A percentile compares a stretch with the other conserved stretches of the same genome.
These are phyloP conservation scores for Neurospora sp. DNA, from an alignment of 2,329 filamentous ascomycete species.

Conservation along the genomic window DNA sequence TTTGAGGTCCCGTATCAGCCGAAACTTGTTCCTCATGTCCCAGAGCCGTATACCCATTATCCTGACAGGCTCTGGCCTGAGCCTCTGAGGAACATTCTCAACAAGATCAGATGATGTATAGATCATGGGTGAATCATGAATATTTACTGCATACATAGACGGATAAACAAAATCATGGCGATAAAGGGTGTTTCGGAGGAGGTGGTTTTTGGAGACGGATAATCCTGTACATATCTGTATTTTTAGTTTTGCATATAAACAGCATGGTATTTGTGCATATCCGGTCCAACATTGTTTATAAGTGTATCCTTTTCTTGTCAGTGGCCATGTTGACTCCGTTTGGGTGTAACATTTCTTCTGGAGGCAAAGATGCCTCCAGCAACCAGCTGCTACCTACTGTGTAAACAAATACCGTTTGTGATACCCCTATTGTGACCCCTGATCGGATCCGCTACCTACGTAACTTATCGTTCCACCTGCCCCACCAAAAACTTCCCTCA, in stretches of 20 bases:
- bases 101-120: not conserved
- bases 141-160: not conserved
- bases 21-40: not conserved
- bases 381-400: not conserved
- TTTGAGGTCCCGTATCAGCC: not conserved
- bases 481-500: not conserved
- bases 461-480: not conserved
- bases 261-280: not conserved
- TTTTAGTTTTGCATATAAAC: not conserved
- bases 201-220: not conserved
- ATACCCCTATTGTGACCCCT: not conserved
- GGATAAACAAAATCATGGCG: not conserved
- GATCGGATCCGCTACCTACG: not conserved
- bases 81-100: not conserved
- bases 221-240: not conserved
- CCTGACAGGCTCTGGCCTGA: not conserved
- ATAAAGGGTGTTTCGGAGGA: not conserved
- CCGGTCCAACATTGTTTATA: not conserved
- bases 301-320: not conserved
- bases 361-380: not conserved
- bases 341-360: not conserved
- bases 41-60: not conserved
- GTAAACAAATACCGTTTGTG: not conserved
- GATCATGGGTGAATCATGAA: not conserved
- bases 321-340: not conserved